Evolutionary conservation across 1,139 yeast genomes (phyloP).

Genomic region (Ogataea hybrid): DNA sequence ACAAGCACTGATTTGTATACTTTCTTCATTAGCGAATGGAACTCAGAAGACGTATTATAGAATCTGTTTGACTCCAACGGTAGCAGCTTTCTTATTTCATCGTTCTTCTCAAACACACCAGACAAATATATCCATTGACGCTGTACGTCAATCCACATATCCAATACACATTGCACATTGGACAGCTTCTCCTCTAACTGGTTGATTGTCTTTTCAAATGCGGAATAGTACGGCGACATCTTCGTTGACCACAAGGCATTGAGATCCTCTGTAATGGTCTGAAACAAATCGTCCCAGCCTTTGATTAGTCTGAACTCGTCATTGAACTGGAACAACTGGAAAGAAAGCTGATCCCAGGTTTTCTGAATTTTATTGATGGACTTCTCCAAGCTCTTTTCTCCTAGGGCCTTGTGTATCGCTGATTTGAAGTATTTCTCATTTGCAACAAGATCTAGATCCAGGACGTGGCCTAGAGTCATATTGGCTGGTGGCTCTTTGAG

Average conservation of each 20-base stretch:
- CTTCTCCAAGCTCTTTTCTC: slow-evolving; percentile 67
- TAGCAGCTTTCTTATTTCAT: slow-evolving; percentile 59
- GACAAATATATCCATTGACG: slow-evolving; percentile 85
- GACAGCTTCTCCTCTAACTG: slow-evolving; percentile 59
- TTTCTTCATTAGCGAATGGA: slow-evolving; percentile 49
- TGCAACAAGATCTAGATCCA: slow-evolving; percentile 50
- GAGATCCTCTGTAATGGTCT: slow-evolving; percentile 58
- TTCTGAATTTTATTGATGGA: slow-evolving; percentile 43
- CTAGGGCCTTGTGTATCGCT: slow-evolving; percentile 63
- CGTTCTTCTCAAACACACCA: slow-evolving; percentile 66
- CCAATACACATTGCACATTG: slow-evolving; percentile 51
- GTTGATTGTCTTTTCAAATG: slow-evolving; percentile 59
- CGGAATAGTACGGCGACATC: slow-evolving; percentile 59
- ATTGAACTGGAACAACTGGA: slow-evolving; percentile 57
- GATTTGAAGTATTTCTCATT: slow-evolving; percentile 49
- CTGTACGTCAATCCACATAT: slow-evolving; percentile 81
- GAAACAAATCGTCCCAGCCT: slow-evolving; percentile 68
- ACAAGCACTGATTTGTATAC: slow-evolving; percentile 51
- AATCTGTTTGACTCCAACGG: slow-evolving; percentile 75
- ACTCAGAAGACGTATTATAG: slow-evolving; percentile 61
- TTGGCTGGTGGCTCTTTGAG: slow-evolving; percentile 26
- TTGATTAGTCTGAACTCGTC: slow-evolving; percentile 55
- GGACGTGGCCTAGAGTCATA: slow-evolving; percentile 48
- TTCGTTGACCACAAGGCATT: slow-evolving; percentile 68
- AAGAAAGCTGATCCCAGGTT: slow-evolving; percentile 46